Conservation (phyloP, 2,329 filamentous ascomycete species). For the Microdochium paspali region DNA sequence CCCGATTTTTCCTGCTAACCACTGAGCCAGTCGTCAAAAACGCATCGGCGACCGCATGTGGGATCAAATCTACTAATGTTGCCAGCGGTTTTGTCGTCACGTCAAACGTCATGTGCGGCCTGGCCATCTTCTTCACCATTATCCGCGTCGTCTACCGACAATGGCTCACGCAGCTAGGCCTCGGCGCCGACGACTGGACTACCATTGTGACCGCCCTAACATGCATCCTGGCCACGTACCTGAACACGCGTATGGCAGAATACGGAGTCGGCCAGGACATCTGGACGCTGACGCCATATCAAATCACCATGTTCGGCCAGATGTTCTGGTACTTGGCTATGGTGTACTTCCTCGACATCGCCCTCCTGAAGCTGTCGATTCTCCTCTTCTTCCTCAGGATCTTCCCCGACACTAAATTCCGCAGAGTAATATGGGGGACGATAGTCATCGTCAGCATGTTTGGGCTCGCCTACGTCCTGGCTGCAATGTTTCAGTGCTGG, state of each 20-base stretch:
- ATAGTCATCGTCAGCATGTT: conserved; percentile 13
- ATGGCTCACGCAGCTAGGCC: conserved; percentile 5
- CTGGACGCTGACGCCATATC: conserved; percentile 14
- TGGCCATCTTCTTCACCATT: conserved; percentile 6
- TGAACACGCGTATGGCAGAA: conserved; percentile 7
- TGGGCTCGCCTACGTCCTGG: conserved; percentile 12
- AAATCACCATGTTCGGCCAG: conserved; percentile 14
- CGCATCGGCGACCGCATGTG: conserved; percentile 7
- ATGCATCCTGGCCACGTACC: conserved; percentile 5
- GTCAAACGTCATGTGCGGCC: conserved; percentile 4
- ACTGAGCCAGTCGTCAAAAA: conserved; percentile 7
- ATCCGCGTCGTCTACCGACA: conserved; percentile 6
- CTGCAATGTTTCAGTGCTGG: conserved; percentile 20
- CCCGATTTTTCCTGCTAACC: background rate
- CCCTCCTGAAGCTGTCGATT: conserved; percentile 25
- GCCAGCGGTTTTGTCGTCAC: conserved; percentile 4
- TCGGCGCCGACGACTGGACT: conserved; percentile 9
- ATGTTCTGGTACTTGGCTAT: conserved; percentile 14
- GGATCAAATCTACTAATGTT: conserved; percentile 7
- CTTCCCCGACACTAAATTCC: conserved; percentile 16
- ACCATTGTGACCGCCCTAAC: conserved; percentile 5
- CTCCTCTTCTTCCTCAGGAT: conserved; percentile 27
- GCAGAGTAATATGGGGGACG: conserved; percentile 6
- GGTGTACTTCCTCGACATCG: conserved; percentile 11
- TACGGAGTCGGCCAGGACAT: conserved; percentile 16